phyloP scores from a whole-genome alignment of 75 land plant species.

The Cryptomeria japonica region DNA sequence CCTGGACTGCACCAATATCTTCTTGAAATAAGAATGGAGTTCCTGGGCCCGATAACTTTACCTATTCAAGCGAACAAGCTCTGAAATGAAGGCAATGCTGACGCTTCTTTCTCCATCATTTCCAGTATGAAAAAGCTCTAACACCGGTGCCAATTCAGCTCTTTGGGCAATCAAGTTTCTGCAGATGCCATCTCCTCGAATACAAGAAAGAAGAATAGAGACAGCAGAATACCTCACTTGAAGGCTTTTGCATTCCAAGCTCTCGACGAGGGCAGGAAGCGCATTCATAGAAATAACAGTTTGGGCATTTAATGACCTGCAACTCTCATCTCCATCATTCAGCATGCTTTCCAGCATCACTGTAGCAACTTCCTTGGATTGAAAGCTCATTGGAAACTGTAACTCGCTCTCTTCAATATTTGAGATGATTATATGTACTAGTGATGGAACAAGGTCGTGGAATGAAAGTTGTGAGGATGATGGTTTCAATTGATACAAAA shows the following conservation, averaged over 20 bases:
- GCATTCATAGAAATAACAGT: conserved; percentile 36
- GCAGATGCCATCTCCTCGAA: conserved; percentile 46
- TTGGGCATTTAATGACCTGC: conserved; percentile 30
- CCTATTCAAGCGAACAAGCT: conserved; percentile 59
- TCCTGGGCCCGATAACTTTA: conserved; percentile 11
- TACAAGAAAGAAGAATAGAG: conserved; percentile 50
- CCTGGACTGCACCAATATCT: background rate
- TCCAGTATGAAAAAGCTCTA: conserved; percentile 55
- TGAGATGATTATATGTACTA: conserved; percentile 33
- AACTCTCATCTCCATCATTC: conserved; percentile 34
- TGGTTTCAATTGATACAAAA: conserved; percentile 45
- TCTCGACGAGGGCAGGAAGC: conserved; percentile 41
- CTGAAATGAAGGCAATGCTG: conserved; percentile 42
- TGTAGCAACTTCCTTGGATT: conserved; percentile 55
- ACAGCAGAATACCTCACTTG: conserved; percentile 38
- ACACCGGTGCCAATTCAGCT: conserved; percentile 37
- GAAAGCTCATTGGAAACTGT: conserved; percentile 29
- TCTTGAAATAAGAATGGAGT: background rate
- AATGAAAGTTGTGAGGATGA: conserved; percentile 32
- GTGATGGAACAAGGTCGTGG: conserved; percentile 37
- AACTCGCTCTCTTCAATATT: conserved; percentile 15
- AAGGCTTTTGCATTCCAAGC: conserved; percentile 33
- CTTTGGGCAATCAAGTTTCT: conserved; percentile 34
- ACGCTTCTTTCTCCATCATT: conserved; percentile 34
- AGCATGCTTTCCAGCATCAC: conserved; percentile 50